Base-by-base conservation (phyloP, 2,329 filamentous ascomycete species). In the Rutstroemia sp. region DNA sequence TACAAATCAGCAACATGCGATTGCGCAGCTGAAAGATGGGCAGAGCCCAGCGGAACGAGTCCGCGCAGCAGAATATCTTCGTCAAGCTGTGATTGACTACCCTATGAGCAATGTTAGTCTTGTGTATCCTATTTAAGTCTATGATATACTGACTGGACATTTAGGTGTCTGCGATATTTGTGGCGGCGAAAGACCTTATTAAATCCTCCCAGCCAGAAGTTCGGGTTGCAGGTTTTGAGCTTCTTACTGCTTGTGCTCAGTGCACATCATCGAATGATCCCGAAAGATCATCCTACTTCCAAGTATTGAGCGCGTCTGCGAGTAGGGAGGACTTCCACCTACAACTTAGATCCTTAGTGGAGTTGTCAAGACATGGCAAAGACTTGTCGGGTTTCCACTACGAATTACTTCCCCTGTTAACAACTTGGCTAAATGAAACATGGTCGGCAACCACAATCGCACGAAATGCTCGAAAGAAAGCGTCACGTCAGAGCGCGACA, bases 331-430 rank as follows among this genome's bases (percentile, higher is more conserved):
- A 88, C 66, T 87, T 87, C 61, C 77, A 84, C 65, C 70, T 86
- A 5, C 84, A 87, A 67, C 77, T 88, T n/a, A 76, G 76, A 30
- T 79, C 83, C 16, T 73, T 88, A 19, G 75, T 81, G 30, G 80
- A 84, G 54, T 72, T 88, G 55, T 84, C 83, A 2, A 79, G 78
- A 41, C 74, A 78, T 54, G 84, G 83, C 23, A 82, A 82, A 50
- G 76, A 83, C 59, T 71, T 88, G 8, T 76, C 81, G 6, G 84
- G 84, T 0, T 87, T 88, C 62, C 82, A 87, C 62, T 86, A 86
- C 67, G 80, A 86, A 27, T 75, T 86, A 6, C 76, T 87, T 44
- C 82, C 83, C 1, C 70, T 87, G 8, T 68, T 88, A 41, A 84
- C 79, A 4, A 71, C 66, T 41, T 87, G 84, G 84, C 74, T 88